Conservation (phyloP, 192 early-diverging fungal genomes). For the Coemansia sp. region DNA sequence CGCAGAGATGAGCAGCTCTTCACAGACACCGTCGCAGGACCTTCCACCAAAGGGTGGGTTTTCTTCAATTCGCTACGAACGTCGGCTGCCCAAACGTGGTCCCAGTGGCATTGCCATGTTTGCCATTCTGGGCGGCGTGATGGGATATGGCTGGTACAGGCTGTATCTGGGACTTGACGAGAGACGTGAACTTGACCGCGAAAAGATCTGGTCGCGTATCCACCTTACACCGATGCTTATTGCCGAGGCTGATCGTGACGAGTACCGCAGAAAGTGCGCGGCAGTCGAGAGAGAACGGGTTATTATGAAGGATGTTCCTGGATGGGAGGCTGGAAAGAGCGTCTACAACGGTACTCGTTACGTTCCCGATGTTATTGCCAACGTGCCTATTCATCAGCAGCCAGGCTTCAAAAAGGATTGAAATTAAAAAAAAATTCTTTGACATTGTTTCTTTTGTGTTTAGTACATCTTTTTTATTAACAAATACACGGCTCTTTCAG, state of each 20-base stretch:
- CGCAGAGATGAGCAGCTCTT: conserved; percentile 25
- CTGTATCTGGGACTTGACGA: conserved; percentile 43
- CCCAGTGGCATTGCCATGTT: conserved; percentile 88
- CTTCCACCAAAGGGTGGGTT: conserved; percentile 60
- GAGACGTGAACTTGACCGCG: conserved; percentile 80
- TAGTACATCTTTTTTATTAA: conserved; percentile 2
- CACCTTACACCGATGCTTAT: conserved; percentile 87
- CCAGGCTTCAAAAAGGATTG: conserved; percentile 31
- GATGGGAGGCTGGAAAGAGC: conserved; percentile 77
- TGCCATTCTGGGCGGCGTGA: conserved; percentile 67
- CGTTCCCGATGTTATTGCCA: conserved; percentile 55
- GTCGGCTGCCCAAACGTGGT: conserved; percentile 84
- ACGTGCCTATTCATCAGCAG: conserved; percentile 47
- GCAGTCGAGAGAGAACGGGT: conserved; percentile 71
- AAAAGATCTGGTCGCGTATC: conserved; percentile 92
- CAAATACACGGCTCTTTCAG: neutral
- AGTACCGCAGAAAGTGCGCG: conserved; percentile 76
- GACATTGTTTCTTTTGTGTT: neutral
- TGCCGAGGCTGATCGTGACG: conserved; percentile 92
- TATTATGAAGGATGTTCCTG: conserved; percentile 83
- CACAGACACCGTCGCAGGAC: conserved; percentile 30
- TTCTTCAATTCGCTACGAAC: conserved; percentile 83
- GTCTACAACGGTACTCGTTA: conserved; percentile 91
- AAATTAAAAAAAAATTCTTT: conserved; percentile 12
- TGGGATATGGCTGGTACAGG: conserved; percentile 82